Percentiles rank a stretch among this genome's conserved stretches.
Evolutionary conservation across 306 rosid species (phyloP).

Genomic region (Vicia faba): DNA sequence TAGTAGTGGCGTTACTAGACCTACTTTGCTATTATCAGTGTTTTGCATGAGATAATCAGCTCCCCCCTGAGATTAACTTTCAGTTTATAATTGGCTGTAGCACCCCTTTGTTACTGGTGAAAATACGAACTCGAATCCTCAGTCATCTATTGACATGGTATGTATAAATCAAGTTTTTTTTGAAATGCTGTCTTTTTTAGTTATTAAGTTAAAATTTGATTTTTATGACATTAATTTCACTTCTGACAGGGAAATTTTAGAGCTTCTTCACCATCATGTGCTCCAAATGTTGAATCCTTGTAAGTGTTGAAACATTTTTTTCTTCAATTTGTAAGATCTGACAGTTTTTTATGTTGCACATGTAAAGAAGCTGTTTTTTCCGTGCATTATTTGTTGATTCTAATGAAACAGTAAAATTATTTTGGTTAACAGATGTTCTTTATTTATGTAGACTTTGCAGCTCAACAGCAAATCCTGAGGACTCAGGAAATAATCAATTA

Average conservation of each 20-base stretch:
- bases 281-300: conserved; percentile 48
- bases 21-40: conserved; percentile 14
- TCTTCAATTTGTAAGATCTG: conserved; percentile 30
- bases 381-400: conserved; percentile 32
- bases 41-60: conserved; percentile 34
- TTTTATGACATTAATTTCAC: conserved; percentile 29
- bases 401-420: conserved; percentile 50
- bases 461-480: conserved; percentile 53
- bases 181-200: conserved; percentile 20
- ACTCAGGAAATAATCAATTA: conserved; percentile 44
- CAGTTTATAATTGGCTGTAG: conserved; percentile 56
- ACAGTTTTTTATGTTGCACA: conserved; percentile 31
- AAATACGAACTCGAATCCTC: conserved; percentile 44
- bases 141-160: conserved; percentile 59
- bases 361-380: conserved; percentile 3
- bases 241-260: conserved; percentile 58
- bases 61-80: conserved; percentile 33
- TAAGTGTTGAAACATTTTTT: conserved; percentile 42
- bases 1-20: conserved; percentile 24
- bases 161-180: conserved; percentile 39
- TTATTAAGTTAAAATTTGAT: conserved; percentile 12
- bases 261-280: conserved; percentile 49
- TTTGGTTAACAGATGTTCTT: conserved; percentile 52
- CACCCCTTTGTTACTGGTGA: conserved; percentile 91
- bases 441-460: conserved; percentile 56